Base-by-base conservation (phyloP, 2,329 filamentous ascomycete genomes). In the Penicillium aurantiogriseum region DNA sequence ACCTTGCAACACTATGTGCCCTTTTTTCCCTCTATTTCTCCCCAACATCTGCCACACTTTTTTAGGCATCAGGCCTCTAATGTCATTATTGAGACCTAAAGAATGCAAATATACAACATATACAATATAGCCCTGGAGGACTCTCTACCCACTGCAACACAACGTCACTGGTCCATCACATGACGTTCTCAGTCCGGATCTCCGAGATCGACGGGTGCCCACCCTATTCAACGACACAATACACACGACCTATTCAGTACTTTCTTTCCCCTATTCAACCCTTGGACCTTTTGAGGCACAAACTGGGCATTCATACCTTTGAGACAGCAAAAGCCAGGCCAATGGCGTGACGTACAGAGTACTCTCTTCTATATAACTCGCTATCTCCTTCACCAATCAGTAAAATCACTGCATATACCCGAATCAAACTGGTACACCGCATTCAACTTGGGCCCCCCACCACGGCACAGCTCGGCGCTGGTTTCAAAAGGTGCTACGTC, bases 341-440 rank as follows among this genome's bases (percentile, higher is more conserved):
- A 31, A 45, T 45, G 21, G 13, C 46, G 44, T 45, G 45, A 52
- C 29, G 10, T 36, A 43, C 23, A n/a, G n/a, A 38, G 9, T 43
- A 43, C n/a, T 17, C 10, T 27, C 10, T 13, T 25, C 10, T 52
- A 45, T 57, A 51, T 48, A 47, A 54, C 11, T 46, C 29, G 49
- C 43, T 45, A 23, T 57, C 54, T 58, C 35, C 54, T 52, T 40
- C 58, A 23, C 57, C 61, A 62, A 63, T 64, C 58, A 61, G 23
- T 51, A 21, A 44, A 55, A 42, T 29, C 44, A 44, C 54, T 54
- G 54, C 47, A 65, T 61, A 53, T 47, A 53, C 42, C 47, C 54
- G 51, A 57, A 35, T 58, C 59, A 60, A 57, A 49, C 21, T 35
- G 55, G 45, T 56, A 64, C 65, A 66, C 63, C 64, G 65, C 65